These are phyloP conservation scores for Paraglomus brasilianum DNA, from an alignment of 192 early-diverging fungal genomes.

Conservation along the genomic window DNA sequence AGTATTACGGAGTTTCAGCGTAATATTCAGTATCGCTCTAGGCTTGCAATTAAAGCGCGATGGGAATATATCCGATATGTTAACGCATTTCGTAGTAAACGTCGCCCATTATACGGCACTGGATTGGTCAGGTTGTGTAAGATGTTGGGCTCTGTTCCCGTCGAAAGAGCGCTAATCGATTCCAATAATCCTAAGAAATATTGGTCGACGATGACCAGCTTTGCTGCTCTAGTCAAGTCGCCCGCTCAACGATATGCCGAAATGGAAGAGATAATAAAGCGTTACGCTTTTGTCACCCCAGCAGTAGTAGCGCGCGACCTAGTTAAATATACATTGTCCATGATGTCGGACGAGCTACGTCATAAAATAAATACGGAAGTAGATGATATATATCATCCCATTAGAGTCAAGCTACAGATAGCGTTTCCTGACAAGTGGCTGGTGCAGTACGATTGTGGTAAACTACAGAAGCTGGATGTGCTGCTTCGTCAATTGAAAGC, in stretches of 20 bases:
- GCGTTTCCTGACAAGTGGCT: constrained; percentile 83
- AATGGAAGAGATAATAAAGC: constrained; percentile 47
- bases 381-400: constrained; percentile 56
- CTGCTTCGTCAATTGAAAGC: constrained; percentile 54
- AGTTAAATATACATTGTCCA: constrained; percentile 26
- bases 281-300: constrained; percentile 63
- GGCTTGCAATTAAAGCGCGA: constrained; percentile 29
- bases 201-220: constrained; percentile 35
- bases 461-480: constrained; percentile 60
- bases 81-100: constrained; percentile 43
- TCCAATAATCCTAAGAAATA: constrained; percentile 37
- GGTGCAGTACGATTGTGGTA: constrained; percentile 84
- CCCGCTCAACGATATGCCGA: constrained; percentile 40
- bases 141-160: constrained; percentile 11
- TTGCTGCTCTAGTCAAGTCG: constrained; percentile 37
- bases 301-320: constrained; percentile 40
- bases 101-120: constrained; percentile 43
- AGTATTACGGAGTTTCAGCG: constrained; percentile 43
- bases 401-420: constrained; percentile 64
- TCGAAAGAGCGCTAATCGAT: constrained; percentile 27
- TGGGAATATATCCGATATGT: constrained; percentile 48
- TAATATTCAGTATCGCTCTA: constrained; percentile 35
- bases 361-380: constrained; percentile 30
- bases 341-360: constrained; percentile 24
- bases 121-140: constrained; percentile 40